phyloP scores from a whole-genome alignment of 371 early-diverging fungal genomes.

The Rhizopus stolonifer region DNA sequence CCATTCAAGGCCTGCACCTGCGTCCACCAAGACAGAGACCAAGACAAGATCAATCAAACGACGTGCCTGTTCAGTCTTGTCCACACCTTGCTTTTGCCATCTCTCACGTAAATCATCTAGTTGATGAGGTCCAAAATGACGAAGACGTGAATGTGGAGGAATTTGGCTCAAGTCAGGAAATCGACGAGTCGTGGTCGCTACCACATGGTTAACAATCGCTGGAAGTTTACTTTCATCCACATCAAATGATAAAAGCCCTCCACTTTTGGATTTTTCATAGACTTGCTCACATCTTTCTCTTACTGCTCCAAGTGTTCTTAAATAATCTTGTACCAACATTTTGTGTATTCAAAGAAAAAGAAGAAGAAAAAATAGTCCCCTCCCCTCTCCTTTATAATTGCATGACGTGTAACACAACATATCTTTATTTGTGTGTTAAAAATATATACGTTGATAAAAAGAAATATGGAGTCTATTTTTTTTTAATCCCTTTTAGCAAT shows the following conservation, averaged over 20 bases:
- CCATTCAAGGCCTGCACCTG: constrained; percentile 90
- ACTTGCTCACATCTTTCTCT: constrained; percentile 71
- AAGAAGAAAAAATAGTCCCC: background rate
- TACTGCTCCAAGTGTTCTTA: constrained; percentile 76
- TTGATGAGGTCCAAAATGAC: constrained; percentile 75
- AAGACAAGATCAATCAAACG: constrained; percentile 83
- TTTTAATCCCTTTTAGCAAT: constrained; percentile 49
- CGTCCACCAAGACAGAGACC: constrained; percentile 90
- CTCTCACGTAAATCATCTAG: constrained; percentile 44
- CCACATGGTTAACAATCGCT: constrained; percentile 67
- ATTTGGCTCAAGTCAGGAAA: constrained; percentile 61
- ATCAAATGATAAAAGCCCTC: constrained; percentile 65
- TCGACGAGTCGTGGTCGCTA: constrained; percentile 69
- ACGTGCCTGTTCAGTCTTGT: constrained; percentile 61
- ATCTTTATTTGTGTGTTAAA: no score
- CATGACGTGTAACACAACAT: no score
- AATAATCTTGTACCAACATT: constrained; percentile 51
- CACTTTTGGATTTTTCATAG: constrained; percentile 56
- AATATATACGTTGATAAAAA: no score
- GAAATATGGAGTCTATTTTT: no score
- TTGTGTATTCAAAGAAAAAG: constrained; percentile 21
- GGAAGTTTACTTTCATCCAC: constrained; percentile 63
- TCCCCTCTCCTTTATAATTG: no score
- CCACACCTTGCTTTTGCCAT: constrained; percentile 29
- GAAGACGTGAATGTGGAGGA: constrained; percentile 88